phyloP scores from a whole-genome alignment of 768 basidiomycete species.

The Leccinum arenicola region DNA sequence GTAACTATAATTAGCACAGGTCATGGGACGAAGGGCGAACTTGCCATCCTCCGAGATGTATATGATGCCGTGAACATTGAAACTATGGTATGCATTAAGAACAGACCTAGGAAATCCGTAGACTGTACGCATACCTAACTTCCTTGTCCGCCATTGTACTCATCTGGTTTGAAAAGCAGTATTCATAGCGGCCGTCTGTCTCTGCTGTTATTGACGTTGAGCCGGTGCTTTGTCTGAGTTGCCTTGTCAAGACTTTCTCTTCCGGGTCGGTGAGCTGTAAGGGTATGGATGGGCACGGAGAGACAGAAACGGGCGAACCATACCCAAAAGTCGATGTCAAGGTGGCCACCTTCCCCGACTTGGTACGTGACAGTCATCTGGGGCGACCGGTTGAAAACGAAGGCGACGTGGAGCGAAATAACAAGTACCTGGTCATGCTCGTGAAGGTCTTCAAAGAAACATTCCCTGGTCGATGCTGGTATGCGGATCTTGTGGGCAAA shows the following conservation, averaged over 20 bases:
- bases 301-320: slow-evolving; percentile 11
- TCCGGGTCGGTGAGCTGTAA: slow-evolving; percentile 79
- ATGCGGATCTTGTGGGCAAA: slow-evolving; percentile 74
- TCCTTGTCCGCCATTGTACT: slow-evolving; percentile 94
- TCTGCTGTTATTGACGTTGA: slow-evolving; percentile 84
- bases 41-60: slow-evolving; percentile 88
- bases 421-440: slow-evolving; percentile 76
- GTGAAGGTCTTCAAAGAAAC: slow-evolving; percentile 95
- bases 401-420: neutral
- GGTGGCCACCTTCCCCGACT: slow-evolving; percentile 93
- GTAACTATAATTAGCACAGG: slow-evolving; percentile 1
- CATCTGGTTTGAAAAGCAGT: slow-evolving; percentile 99
- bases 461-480: slow-evolving; percentile 80
- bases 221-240: slow-evolving; percentile 86
- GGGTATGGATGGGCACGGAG: slow-evolving; percentile 6
- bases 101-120: neutral
- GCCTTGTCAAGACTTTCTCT: slow-evolving; percentile 64
- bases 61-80: slow-evolving; percentile 46
- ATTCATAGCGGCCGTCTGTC: slow-evolving; percentile 84
- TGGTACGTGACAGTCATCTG: slow-evolving; percentile 99
- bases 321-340: slow-evolving; percentile 98
- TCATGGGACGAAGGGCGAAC: slow-evolving; percentile 13
- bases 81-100: neutral
- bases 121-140: slow-evolving; percentile 59
- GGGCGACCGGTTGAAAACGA: neutral